Evolutionary conservation across 768 basidiomycete genomes (phyloP).

Genomic region (Gelatoporia subvermispora): DNA sequence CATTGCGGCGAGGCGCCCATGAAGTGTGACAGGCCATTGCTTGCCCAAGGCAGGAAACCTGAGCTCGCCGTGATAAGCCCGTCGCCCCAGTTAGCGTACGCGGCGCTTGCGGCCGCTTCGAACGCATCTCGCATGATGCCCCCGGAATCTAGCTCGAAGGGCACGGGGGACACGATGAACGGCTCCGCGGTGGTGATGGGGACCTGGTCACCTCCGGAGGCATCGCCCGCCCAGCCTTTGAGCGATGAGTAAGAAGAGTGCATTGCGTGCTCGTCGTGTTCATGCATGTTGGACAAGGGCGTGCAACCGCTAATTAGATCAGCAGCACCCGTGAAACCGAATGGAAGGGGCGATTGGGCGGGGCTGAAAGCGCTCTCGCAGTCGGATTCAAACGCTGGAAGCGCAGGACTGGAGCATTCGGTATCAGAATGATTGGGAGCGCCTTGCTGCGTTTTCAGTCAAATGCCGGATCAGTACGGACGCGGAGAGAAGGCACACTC

Average conservation of each 20-base stretch:
- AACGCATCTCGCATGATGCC: conserved; percentile 21
- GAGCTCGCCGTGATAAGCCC: conserved; percentile 1
- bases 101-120: conserved; percentile 18
- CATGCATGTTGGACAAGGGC: conserved; percentile 8
- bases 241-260: conserved; percentile 24
- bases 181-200: conserved; percentile 5
- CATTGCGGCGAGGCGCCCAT: conserved; percentile 8
- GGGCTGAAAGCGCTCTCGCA: conserved; percentile 10
- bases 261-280: conserved; percentile 2
- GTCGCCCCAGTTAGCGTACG: conserved; percentile 11
- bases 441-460: conserved; percentile 1
- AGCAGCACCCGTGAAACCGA: conserved; percentile 4
- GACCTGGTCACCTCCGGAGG: not conserved
- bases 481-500: not conserved
- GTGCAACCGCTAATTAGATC: conserved; percentile 5
- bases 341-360: conserved; percentile 6
- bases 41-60: conserved; percentile 1
- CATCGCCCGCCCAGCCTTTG: conserved; percentile 23
- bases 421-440: not conserved
- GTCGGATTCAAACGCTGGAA: conserved; percentile 12
- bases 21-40: conserved; percentile 1
- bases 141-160: conserved; percentile 10
- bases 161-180: conserved; percentile 12
- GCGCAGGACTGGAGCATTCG: conserved; percentile 9
- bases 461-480: not conserved